These are phyloP conservation scores for Coniochaeta prunicola DNA, from an alignment of 2,329 filamentous ascomycete genomes.

Conservation along the genomic window DNA sequence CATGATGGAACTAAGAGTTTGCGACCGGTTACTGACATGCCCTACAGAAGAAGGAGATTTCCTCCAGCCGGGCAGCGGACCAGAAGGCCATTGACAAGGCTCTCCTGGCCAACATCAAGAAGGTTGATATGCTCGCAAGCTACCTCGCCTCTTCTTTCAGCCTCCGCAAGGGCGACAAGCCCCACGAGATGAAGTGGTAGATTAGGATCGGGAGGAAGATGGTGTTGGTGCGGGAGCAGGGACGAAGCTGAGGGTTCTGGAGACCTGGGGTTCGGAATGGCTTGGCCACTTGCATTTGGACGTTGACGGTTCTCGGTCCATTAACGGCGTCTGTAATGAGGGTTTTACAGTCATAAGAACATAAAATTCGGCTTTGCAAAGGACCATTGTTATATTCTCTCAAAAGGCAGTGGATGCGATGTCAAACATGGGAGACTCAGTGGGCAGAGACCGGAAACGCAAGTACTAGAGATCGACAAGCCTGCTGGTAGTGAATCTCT, in stretches of 20 bases:
- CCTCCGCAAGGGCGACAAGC: conserved; percentile 98
- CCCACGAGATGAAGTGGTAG: conserved; percentile 99
- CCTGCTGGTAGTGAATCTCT: background rate
- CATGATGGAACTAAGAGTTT: background rate
- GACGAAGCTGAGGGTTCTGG: conserved; percentile 21
- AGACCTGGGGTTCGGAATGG: conserved; percentile 42
- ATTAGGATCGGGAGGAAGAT: conserved; percentile 17
- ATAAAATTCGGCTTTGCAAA: conserved; percentile 29
- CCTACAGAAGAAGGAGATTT: conserved; percentile 90
- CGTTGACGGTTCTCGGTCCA: conserved; percentile 57
- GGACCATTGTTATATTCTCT: conserved; percentile 13
- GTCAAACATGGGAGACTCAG: conserved; percentile 10
- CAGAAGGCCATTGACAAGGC: conserved; percentile 99
- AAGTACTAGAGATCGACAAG: background rate
- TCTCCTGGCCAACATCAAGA: conserved; percentile 93
- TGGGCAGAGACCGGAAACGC: background rate
- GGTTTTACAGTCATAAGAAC: conserved; percentile 51
- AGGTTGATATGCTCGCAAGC: conserved; percentile 86
- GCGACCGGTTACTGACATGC: background rate
- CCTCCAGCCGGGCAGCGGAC: conserved; percentile 86
- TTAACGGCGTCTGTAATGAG: conserved; percentile 60
- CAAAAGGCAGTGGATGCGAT: background rate
- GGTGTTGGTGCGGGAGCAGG: conserved; percentile 7
- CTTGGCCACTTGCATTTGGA: conserved; percentile 60
- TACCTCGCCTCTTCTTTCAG: conserved; percentile 97